Evolutionary conservation across 108 stramenopile genomes (phyloP).

Genomic region (Pseudonitzschia pungens): DNA sequence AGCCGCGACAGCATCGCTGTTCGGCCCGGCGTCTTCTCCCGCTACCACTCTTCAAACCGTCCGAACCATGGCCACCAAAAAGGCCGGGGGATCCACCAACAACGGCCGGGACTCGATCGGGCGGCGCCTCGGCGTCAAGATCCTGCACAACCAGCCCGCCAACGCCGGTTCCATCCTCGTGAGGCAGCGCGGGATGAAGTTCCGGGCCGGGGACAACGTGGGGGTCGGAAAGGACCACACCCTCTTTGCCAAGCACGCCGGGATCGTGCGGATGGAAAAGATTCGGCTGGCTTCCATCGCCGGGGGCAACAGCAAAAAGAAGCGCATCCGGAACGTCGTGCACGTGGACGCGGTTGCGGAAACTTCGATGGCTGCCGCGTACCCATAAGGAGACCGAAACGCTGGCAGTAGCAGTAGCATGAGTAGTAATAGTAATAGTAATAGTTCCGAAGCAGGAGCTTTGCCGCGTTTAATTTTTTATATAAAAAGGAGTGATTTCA

Average conservation of each 20-base stretch:
- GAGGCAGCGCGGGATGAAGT: conserved; percentile 93
- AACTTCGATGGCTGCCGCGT: background rate
- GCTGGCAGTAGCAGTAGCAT: too few relatives aligned
- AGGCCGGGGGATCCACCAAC: conserved; percentile 91
- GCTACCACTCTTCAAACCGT: background rate
- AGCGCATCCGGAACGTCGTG: conserved; percentile 63
- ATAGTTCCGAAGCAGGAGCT: too few relatives aligned
- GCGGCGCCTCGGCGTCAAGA: conserved; percentile 93
- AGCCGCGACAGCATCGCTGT: too few relatives aligned
- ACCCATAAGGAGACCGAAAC: too few relatives aligned
- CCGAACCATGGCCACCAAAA: conserved; percentile 87
- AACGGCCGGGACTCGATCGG: conserved; percentile 96
- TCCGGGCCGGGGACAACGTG: conserved; percentile 85
- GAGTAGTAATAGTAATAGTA: too few relatives aligned
- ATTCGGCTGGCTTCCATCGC: conserved; percentile 25
- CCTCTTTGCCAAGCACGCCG: conserved; percentile 79
- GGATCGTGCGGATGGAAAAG: conserved; percentile 79
- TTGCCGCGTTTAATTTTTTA: too few relatives aligned
- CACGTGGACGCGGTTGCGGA: conserved; percentile 52
- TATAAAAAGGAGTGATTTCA: too few relatives aligned
- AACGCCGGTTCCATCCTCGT: conserved; percentile 93
- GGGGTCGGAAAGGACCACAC: conserved; percentile 96
- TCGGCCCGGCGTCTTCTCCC: too few relatives aligned
- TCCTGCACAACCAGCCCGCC: conserved; percentile 73
- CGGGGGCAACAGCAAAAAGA: conserved; percentile 43